Conservation (phyloP, 2,329 filamentous ascomycete genomes). For the Alternaria consortialis region DNA sequence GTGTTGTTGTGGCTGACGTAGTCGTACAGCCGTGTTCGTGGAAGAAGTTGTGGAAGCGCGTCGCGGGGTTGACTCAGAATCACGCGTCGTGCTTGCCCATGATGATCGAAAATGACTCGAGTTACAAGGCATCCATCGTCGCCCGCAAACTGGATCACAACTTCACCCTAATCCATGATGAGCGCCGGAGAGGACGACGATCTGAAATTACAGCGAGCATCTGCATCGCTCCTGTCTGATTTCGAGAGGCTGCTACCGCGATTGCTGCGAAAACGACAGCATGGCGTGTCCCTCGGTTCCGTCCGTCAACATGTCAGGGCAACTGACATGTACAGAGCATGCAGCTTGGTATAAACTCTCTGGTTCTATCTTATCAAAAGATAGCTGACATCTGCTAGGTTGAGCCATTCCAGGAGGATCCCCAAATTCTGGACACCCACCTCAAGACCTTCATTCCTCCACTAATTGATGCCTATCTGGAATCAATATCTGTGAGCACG, state of each 20-base stretch:
- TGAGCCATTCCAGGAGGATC: constrained; percentile 93
- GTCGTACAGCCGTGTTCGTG: background rate
- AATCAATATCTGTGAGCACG: constrained; percentile 62
- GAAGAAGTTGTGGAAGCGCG: constrained; percentile 21
- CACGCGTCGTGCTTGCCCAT: constrained; percentile 36
- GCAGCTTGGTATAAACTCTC: constrained; percentile 38
- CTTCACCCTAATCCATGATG: constrained; percentile 33
- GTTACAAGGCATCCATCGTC: constrained; percentile 18
- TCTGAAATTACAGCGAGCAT: constrained; percentile 56
- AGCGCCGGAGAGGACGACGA: constrained; percentile 57
- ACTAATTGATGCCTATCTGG: constrained; percentile 79
- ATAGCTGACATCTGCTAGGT: constrained; percentile 56
- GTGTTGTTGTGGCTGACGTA: constrained; percentile 4
- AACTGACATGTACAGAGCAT: constrained; percentile 53
- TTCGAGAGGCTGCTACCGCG: constrained; percentile 45
- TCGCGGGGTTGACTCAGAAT: constrained; percentile 39
- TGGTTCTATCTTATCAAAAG: background rate
- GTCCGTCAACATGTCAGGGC: constrained; percentile 52
- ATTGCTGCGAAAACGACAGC: constrained; percentile 49
- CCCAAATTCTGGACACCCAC: constrained; percentile 88
- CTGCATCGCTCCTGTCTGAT: constrained; percentile 45
- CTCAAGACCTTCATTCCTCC: constrained; percentile 77
- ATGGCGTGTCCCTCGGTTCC: constrained; percentile 26
- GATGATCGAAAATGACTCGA: constrained; percentile 35
- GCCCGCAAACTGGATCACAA: constrained; percentile 2